Conservation (phyloP, 352 stramenopile species). For the Pythium monospermum region DNA sequence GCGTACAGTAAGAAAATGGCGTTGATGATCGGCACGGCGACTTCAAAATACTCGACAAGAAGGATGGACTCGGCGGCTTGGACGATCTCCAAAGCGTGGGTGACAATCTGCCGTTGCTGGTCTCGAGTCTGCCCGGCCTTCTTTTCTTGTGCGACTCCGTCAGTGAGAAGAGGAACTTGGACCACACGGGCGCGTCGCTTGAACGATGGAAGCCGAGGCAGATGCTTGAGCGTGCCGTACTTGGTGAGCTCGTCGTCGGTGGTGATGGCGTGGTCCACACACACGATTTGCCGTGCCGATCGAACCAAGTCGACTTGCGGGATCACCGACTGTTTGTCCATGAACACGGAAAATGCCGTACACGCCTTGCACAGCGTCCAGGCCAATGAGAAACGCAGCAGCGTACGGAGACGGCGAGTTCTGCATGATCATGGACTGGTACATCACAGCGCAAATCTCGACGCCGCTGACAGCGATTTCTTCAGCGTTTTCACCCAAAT, state of each 20-base stretch:
- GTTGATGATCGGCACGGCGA: conserved; percentile 10
- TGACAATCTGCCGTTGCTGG: not conserved
- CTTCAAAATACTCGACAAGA: conserved; percentile 22
- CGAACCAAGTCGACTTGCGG: not conserved
- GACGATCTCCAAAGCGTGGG: conserved; percentile 1
- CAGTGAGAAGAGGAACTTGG: not conserved
- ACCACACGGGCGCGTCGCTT: not conserved
- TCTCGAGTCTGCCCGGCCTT: not conserved
- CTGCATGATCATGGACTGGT: conserved; percentile 22
- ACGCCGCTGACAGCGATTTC: conserved; percentile 11
- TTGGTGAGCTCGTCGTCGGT: not conserved
- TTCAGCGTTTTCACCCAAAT: not conserved
- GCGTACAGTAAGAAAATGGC: conserved; percentile 5
- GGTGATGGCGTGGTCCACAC: not conserved
- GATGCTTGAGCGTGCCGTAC: not conserved
- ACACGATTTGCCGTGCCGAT: conserved; percentile 1
- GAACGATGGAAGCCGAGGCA: not conserved
- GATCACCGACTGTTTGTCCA: conserved; percentile 7
- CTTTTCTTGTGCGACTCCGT: not conserved
- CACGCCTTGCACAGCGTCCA: conserved; percentile 13
- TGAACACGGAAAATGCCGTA: conserved; percentile 10
- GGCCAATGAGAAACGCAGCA: conserved; percentile 7
- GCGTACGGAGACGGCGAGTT: conserved; percentile 3
- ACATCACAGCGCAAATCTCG: conserved; percentile 17
- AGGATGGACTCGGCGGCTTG: conserved; percentile 14